Evolutionary conservation across 805 yeast species (phyloP), one percentile per base, ranked within the genome.

Genomic region (Komagataella pastoris): DNA sequence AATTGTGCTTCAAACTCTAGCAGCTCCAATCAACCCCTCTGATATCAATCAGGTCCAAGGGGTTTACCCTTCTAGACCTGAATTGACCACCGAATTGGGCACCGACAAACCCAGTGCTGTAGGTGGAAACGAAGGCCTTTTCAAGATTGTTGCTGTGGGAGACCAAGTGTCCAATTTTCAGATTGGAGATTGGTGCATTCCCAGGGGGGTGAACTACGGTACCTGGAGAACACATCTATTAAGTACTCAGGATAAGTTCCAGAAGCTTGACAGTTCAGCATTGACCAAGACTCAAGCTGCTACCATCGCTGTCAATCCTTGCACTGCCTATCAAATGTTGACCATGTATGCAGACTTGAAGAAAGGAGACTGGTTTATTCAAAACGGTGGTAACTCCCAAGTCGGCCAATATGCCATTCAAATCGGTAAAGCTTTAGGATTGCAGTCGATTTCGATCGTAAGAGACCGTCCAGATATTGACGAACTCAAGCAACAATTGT

Each of bases 311-410:
- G 98, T 93, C 49, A 93, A 93, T 65, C 97, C 99, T 3, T 76
- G 86, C 49, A 88, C 97, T 7, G 99, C 98, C 0, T 88, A 81
- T 60, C 86, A 88, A 66, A 77, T 93, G 86, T 81, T 91, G 55
- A 80, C 84, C 17, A 77, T 83, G 65, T 85, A 79, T 64, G 78
- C 69, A 50, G 72, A 78, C 52, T 67, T 85, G 60, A 65, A 71
- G 53, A 76, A 80, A 1, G 88, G 88, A 17, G 90, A 90, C 65
- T 93, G 96, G 96, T 79, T 93, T 56, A 81, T 93, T 55, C 98
- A 93, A 69, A 93, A 91, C 61, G 99, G 97, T 36, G 98, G 96
- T 43, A 93, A 88, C 57, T 88, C 96, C 6, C 95, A 93, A 24
- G 99, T 93, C 8, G 96, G 97, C 5, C 81, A 88, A 58, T 82